A percentile compares a stretch with the other conserved stretches of the same genome.
Conservation (phyloP, 441 rosid genomes). For the Arabidopsis lyrata region DNA sequence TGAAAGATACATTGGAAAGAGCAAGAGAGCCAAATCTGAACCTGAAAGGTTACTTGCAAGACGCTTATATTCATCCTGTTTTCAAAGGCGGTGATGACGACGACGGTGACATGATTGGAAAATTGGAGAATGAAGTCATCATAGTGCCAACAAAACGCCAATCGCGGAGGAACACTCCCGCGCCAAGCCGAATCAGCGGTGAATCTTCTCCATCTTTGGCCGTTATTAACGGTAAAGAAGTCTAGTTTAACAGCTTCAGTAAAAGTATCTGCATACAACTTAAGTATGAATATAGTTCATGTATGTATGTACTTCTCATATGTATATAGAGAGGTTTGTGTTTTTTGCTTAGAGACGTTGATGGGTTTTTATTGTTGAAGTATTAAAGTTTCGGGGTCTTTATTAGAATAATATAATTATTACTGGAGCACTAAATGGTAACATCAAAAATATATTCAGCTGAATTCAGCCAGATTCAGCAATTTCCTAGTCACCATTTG, state of each 20-base stretch:
- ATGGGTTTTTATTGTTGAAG: neutral
- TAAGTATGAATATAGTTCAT: neutral
- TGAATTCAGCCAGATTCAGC: too few relatives aligned
- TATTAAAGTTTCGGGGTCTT: neutral
- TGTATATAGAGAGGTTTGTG: constrained; percentile 6
- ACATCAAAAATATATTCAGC: too few relatives aligned
- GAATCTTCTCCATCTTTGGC: constrained; percentile 62
- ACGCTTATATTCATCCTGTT: constrained; percentile 80
- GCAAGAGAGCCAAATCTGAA: constrained; percentile 79
- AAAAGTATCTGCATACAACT: neutral
- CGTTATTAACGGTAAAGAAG: constrained; percentile 35
- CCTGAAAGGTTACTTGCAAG: constrained; percentile 75
- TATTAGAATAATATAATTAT: neutral
- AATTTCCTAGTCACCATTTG: too few relatives aligned
- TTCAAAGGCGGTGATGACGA: constrained; percentile 55
- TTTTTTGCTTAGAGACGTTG: neutral
- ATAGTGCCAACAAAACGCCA: constrained; percentile 85
- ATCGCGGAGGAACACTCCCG: constrained; percentile 82
- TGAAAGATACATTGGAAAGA: constrained; percentile 87
- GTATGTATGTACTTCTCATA: neutral
- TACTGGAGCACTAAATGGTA: too few relatives aligned
- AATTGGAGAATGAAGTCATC: constrained; percentile 58
- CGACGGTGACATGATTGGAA: constrained; percentile 33
- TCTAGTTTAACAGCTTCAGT: constrained; percentile 7
- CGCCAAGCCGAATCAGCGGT: constrained; percentile 70